phyloP scores from a whole-genome alignment of 768 basidiomycete genomes.

The Albatrellus ellisii region DNA sequence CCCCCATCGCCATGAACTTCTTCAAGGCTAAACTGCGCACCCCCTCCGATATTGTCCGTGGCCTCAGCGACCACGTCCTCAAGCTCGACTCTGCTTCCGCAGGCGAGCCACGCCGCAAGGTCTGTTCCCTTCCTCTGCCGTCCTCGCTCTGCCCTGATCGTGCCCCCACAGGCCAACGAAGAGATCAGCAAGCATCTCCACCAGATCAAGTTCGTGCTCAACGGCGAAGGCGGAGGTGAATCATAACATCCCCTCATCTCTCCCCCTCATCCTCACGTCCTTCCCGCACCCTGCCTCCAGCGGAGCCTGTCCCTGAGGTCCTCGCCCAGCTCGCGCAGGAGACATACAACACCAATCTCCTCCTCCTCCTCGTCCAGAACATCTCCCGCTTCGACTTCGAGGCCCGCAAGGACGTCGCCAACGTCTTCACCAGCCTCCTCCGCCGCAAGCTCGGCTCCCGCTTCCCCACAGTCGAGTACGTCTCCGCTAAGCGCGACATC shows the following conservation, averaged over 20 bases:
- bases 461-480: slow-evolving; percentile 94
- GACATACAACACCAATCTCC: slow-evolving; percentile 82
- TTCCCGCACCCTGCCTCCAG: slow-evolving; percentile 2
- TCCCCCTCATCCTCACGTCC: neutral
- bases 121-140: slow-evolving; percentile 21
- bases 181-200: slow-evolving; percentile 84
- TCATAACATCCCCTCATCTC: slow-evolving; percentile 17
- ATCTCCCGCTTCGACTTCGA: slow-evolving; percentile 91
- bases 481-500: slow-evolving; percentile 62
- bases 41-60: slow-evolving; percentile 77
- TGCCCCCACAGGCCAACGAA: slow-evolving; percentile 55
- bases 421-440: slow-evolving; percentile 82
- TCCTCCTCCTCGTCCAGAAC: slow-evolving; percentile 68
- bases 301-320: slow-evolving; percentile 79
- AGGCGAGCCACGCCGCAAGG: slow-evolving; percentile 76
- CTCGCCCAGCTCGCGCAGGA: slow-evolving; percentile 94
- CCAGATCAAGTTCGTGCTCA: slow-evolving; percentile 79
- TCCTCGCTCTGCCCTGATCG: slow-evolving; percentile 1
- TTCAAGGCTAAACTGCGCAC: slow-evolving; percentile 87
- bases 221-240: slow-evolving; percentile 82
- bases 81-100: slow-evolving; percentile 63
- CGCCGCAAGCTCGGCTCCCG: slow-evolving; percentile 87
- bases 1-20: slow-evolving; percentile 60
- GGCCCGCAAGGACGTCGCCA: slow-evolving; percentile 74
- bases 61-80: slow-evolving; percentile 66